phyloP scores from a whole-genome alignment of 1,139 yeast species.

The Hemisphaericaspora xylofermentans region DNA sequence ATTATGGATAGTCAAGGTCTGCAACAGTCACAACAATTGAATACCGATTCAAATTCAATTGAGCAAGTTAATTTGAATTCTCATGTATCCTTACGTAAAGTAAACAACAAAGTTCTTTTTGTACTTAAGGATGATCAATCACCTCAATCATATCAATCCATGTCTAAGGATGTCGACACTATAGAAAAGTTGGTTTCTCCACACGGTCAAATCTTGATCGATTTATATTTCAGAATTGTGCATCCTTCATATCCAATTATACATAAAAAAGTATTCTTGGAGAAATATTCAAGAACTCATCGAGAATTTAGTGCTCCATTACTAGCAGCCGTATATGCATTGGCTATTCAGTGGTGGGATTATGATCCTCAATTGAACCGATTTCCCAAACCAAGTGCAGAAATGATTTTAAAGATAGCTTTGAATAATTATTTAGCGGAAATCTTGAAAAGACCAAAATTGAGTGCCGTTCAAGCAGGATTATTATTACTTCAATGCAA shows the following conservation, averaged over 20 bases:
- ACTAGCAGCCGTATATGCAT: conserved; percentile 70
- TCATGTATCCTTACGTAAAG: conserved; percentile 62
- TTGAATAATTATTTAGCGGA: conserved; percentile 64
- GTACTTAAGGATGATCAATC: conserved; percentile 71
- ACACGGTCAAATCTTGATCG: conserved; percentile 70
- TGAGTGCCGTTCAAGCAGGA: conserved; percentile 82
- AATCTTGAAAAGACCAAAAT: conserved; percentile 68
- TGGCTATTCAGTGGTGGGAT: conserved; percentile 85
- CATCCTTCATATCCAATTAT: conserved; percentile 79
- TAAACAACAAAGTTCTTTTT: conserved; percentile 63
- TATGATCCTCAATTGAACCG: conserved; percentile 67
- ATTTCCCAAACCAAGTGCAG: conserved; percentile 66
- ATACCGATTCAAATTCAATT: conserved; percentile 30
- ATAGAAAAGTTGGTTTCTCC: conserved; percentile 75
- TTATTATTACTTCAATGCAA: conserved; percentile 66
- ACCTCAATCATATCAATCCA: conserved; percentile 57
- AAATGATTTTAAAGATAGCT: conserved; percentile 44
- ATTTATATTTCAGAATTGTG: conserved; percentile 68
- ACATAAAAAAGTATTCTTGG: conserved; percentile 74
- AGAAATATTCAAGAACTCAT: conserved; percentile 73
- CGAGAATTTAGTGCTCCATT: conserved; percentile 77
- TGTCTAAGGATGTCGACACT: conserved; percentile 68
- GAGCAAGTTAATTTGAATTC: conserved; percentile 66
- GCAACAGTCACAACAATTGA: conserved; percentile 7
- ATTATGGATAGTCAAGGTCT: conserved; percentile 45